These are phyloP conservation scores for Aspergillus cristatus DNA, from an alignment of 495 filamentous ascomycete genomes.

Conservation along the genomic window DNA sequence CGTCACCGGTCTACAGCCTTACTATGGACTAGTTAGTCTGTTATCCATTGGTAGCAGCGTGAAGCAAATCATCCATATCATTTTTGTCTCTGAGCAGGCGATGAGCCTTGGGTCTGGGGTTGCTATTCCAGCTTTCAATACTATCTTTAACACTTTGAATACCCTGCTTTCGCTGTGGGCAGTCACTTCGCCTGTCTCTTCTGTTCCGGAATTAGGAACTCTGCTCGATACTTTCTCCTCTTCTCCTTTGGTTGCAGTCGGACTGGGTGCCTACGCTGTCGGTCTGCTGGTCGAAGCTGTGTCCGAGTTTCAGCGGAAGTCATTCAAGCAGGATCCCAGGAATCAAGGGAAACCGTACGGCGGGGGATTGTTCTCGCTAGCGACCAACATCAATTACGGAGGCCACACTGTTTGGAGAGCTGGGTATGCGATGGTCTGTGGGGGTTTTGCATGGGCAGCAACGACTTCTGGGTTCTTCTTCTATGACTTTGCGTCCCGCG, in stretches of 20 bases:
- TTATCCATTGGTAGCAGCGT: slow-evolving; percentile 40
- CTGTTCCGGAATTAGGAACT: slow-evolving; percentile 1
- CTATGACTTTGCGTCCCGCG: slow-evolving; percentile 35
- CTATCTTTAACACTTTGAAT: slow-evolving; percentile 36
- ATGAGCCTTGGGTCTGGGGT: slow-evolving; percentile 20
- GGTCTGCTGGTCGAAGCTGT: slow-evolving; percentile 41
- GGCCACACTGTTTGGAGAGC: slow-evolving; percentile 48
- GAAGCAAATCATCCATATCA: slow-evolving; percentile 43
- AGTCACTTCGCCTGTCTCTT: slow-evolving; percentile 26
- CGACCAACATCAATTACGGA: slow-evolving; percentile 53
- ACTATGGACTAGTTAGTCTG: slow-evolving; percentile 48
- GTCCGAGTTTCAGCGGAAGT: slow-evolving; percentile 42
- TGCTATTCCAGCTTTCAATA: slow-evolving; percentile 34
- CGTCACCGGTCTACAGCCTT: slow-evolving; percentile 44
- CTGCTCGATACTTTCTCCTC: slow-evolving; percentile 10
- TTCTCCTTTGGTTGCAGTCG: slow-evolving; percentile 26
- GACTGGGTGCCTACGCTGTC: slow-evolving; percentile 30
- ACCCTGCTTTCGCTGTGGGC: slow-evolving; percentile 33
- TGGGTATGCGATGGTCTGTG: slow-evolving; percentile 39
- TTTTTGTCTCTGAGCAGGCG: slow-evolving; percentile 30
- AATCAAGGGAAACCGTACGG: slow-evolving; percentile 48
- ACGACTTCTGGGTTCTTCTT: slow-evolving; percentile 29
- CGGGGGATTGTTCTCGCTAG: slow-evolving; percentile 41
- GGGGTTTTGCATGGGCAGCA: slow-evolving; percentile 35
- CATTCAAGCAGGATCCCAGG: slow-evolving; percentile 41